These are phyloP conservation scores for Melampsora americana DNA, from an alignment of 1,284 basidiomycete species.

Conservation along the genomic window DNA sequence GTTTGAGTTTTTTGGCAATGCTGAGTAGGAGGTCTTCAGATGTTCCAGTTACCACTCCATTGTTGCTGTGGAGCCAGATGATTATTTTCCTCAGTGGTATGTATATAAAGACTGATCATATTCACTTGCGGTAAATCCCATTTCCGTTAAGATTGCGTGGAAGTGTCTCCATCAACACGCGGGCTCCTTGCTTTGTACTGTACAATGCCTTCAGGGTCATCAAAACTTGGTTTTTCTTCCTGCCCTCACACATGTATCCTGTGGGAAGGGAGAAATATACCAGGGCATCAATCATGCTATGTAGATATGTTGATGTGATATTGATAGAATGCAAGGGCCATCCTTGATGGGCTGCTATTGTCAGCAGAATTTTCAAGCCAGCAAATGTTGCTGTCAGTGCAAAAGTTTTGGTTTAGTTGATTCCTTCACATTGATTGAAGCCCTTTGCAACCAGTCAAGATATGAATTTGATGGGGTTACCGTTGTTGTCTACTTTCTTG, in stretches of 20 bases:
- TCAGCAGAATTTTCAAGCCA: background rate
- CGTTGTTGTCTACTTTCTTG: too few species aligned
- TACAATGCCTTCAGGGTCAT: too few species aligned
- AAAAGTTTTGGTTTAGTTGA: too few species aligned
- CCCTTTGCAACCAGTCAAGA: too few species aligned
- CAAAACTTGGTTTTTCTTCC: too few species aligned
- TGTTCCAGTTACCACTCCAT: background rate
- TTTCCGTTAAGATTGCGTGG: background rate
- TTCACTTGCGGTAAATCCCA: background rate
- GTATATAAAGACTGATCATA: background rate
- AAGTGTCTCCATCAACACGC: constrained; percentile 8
- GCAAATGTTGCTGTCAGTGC: constrained; percentile 18
- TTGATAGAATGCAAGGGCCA: constrained; percentile 8
- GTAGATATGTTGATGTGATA: background rate
- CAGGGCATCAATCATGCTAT: background rate
- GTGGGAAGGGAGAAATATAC: background rate
- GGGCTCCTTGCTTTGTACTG: too few species aligned
- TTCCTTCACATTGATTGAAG: too few species aligned
- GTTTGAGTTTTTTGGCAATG: too few species aligned
- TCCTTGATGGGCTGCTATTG: background rate
- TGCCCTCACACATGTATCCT: background rate
- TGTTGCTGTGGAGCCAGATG: background rate
- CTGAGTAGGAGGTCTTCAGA: background rate
- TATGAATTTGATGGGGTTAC: too few species aligned
- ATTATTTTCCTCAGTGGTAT: too few species aligned